phyloP scores from a whole-genome alignment of 495 filamentous ascomycete genomes.

The Delitschia confertaspora region DNA sequence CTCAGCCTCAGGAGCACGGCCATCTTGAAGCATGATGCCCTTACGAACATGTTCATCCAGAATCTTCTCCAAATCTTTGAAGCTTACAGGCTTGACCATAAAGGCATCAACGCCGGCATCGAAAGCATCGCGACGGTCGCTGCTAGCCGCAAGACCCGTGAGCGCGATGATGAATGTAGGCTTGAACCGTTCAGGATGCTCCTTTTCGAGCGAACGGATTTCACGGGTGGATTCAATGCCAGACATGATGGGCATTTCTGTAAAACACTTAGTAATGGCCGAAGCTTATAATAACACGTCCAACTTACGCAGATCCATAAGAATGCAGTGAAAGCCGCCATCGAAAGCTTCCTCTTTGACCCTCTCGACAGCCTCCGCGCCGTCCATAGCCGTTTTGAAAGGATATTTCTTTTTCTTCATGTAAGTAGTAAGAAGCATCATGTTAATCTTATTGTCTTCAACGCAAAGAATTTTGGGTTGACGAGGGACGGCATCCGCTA shows the following conservation, averaged over 20 bases:
- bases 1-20: too few relatives aligned
- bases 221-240: constrained; percentile 20
- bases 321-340: constrained; percentile 15
- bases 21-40: too few relatives aligned
- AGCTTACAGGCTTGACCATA: constrained; percentile 23
- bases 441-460: too few relatives aligned
- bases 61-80: constrained; percentile 9
- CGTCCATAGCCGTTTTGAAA: constrained; percentile 24
- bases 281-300: background rate
- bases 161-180: constrained; percentile 16
- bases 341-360: too few relatives aligned
- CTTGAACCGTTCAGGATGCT: constrained; percentile 1
- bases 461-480: too few relatives aligned
- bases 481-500: too few relatives aligned
- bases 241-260: constrained; percentile 28
- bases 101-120: constrained; percentile 18
- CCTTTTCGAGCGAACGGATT: constrained; percentile 18
- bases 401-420: constrained; percentile 10
- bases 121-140: constrained; percentile 20
- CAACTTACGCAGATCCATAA: constrained; percentile 11
- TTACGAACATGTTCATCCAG: background rate
- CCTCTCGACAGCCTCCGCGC: constrained; percentile 22
- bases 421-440: constrained; percentile 21
- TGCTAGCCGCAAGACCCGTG: constrained; percentile 16
- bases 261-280: background rate